Evolutionary conservation across 345 rosid genomes (phyloP), one percentile per base, ranked within the genome.

Genomic region (Trapa bicornis): DNA sequence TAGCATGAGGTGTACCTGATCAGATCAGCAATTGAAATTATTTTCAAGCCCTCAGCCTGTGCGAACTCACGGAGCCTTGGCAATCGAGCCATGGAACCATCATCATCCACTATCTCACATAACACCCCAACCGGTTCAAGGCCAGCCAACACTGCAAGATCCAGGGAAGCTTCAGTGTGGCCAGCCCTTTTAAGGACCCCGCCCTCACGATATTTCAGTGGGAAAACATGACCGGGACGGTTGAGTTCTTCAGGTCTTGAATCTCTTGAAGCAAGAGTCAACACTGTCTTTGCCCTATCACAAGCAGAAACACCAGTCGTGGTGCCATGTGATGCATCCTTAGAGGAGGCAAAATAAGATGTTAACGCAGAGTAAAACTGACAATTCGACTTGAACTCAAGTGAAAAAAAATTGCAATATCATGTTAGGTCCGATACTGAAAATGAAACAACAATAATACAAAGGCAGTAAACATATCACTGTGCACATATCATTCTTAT

Each of bases 31-130:
- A 88, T 87, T 2, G 97, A 90, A 62, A 93, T 76, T 13, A 90
- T 82, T 68, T 88, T 90, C 79, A 93, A 74, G 68, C 80, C 83
- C 79, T 88, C 81, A 13, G 62, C 79, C 74, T 75, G 35, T 11
- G 94, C 88, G 69, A 93, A 90, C 58, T 90, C 75, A 29, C 77
- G 82, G 53, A 90, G 94, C 71, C 81, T 87, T 65, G 96, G 96
- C 70, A 93, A 78, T 77, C 96, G 85, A 76, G 98, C 98, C 98
- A 93, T 93, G 48, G 97, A 93, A 56, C 98, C 98, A 80, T 93
- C 97, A 70, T 93, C 92, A 78, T 93, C 98, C 56, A 90, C 96
- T 77, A 93, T 74, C 84, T 90, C 97, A 67, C 94, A 90, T 52
- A 93, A 68, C 66, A 87, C 89, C n/a, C 86, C 89, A 39, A 72